Percentiles rank a stretch among this genome's conserved stretches.
Evolutionary conservation across 2,329 filamentous ascomycete species (phyloP).

Genomic region (Penicillium sp.): DNA sequence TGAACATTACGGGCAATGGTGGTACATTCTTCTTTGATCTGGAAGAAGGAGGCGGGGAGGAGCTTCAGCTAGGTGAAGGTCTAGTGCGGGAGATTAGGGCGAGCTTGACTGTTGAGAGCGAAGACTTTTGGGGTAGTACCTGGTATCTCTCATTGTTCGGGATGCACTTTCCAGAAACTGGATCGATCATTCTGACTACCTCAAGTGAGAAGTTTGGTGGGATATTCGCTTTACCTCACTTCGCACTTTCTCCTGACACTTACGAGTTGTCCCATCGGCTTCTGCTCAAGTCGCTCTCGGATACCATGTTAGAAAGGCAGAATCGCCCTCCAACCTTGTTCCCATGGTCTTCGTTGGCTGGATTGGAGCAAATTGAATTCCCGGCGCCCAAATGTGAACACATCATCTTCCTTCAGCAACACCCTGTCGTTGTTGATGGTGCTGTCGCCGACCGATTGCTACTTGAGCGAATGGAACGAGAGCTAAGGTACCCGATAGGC

Average conservation of each 20-base stretch:
- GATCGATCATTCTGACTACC: slow-evolving; percentile 75
- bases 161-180: slow-evolving; percentile 77
- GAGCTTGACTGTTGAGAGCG: slow-evolving; percentile 67
- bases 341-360: slow-evolving; percentile 72
- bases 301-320: slow-evolving; percentile 60
- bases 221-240: slow-evolving; percentile 81
- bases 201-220: slow-evolving; percentile 94
- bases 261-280: slow-evolving; percentile 59
- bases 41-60: slow-evolving; percentile 49
- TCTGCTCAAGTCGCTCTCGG: slow-evolving; percentile 67
- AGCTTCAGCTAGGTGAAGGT: slow-evolving; percentile 41
- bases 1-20: slow-evolving; percentile 71
- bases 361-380: slow-evolving; percentile 43
- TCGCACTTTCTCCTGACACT: slow-evolving; percentile 57
- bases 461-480: slow-evolving; percentile 53
- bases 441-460: slow-evolving; percentile 31
- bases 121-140: slow-evolving; percentile 63
- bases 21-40: slow-evolving; percentile 68
- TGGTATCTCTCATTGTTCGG: slow-evolving; percentile 80
- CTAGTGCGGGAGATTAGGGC: slow-evolving; percentile 65
- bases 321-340: slow-evolving; percentile 54
- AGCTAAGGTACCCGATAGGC: slow-evolving; percentile 57
- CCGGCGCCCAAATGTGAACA: slow-evolving; percentile 80
- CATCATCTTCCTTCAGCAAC: slow-evolving; percentile 72
- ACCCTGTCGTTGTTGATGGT: slow-evolving; percentile 36